phyloP scores from a whole-genome alignment of 495 filamentous ascomycete genomes.

The Xylaria curta region DNA sequence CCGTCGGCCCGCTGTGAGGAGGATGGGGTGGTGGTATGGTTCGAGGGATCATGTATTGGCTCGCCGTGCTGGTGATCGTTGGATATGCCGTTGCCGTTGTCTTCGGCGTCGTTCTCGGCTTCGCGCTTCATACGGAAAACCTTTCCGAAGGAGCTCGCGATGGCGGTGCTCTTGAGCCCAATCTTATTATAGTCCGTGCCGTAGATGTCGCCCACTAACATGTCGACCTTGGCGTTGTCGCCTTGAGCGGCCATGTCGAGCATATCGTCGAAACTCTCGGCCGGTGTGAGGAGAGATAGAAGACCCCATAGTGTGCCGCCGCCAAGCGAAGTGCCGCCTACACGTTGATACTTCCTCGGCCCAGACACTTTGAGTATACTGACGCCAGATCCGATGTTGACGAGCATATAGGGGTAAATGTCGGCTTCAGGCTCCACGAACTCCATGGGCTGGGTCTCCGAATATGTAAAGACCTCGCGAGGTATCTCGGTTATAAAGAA shows the following conservation, averaged over 20 bases:
- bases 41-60: conserved; percentile 28
- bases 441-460: conserved; percentile 83
- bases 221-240: conserved; percentile 91
- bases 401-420: conserved; percentile 94
- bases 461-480: conserved; percentile 94
- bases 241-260: conserved; percentile 90
- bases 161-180: conserved; percentile 89
- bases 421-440: conserved; percentile 73
- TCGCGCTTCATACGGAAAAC: conserved; percentile 84
- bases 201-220: conserved; percentile 98
- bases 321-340: conserved; percentile 92
- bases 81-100: conserved; percentile 67
- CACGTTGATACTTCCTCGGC: conserved; percentile 80
- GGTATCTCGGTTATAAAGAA: conserved; percentile 99
- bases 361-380: conserved; percentile 98
- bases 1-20: conserved; percentile 27
- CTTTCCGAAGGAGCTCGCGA: conserved; percentile 95
- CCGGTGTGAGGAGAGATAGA: conserved; percentile 86
- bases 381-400: conserved; percentile 98
- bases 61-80: conserved; percentile 49
- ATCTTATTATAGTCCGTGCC: conserved; percentile 95
- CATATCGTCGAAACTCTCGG: conserved; percentile 94
- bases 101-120: conserved; percentile 79
- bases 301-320: conserved; percentile 97
- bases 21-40: conserved; percentile 5